Percentiles rank a stretch among this genome's conserved stretches.
Evolutionary conservation across 2,329 filamentous ascomycete genomes (phyloP).

Genomic region (Lecanicillium sp.): DNA sequence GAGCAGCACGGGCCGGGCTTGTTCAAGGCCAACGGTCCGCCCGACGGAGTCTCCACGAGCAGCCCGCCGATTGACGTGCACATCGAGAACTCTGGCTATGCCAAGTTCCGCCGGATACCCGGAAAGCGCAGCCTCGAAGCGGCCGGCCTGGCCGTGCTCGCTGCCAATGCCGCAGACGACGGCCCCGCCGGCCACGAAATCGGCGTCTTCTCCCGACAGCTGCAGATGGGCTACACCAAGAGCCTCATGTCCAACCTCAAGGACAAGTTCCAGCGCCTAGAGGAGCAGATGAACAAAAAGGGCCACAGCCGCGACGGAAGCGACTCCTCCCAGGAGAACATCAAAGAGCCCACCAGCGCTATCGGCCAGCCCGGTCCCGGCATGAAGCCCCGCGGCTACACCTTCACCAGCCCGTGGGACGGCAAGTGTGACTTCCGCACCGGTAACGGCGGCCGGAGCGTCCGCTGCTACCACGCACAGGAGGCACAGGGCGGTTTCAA

Average conservation of each 20-base stretch:
- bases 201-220: slow-evolving; percentile 44
- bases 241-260: slow-evolving; percentile 43
- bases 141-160: slow-evolving; percentile 10
- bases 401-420: slow-evolving; percentile 81
- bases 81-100: slow-evolving; percentile 51
- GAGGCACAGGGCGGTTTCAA: slow-evolving; percentile 33
- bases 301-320: slow-evolving; percentile 26
- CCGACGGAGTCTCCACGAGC: slow-evolving; percentile 18
- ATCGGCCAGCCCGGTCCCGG: slow-evolving; percentile 36
- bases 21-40: slow-evolving; percentile 12
- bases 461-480: slow-evolving; percentile 68
- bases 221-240: slow-evolving; percentile 52
- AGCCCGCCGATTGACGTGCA: slow-evolving; percentile 44
- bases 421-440: slow-evolving; percentile 82
- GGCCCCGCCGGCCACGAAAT: slow-evolving; percentile 15
- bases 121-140: slow-evolving; percentile 31
- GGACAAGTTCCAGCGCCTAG: slow-evolving; percentile 36
- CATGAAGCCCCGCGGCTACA: slow-evolving; percentile 59
- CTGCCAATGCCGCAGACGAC: slow-evolving; percentile 9
- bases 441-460: slow-evolving; percentile 64
- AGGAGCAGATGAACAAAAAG: slow-evolving; percentile 21
- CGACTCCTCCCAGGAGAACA: slow-evolving; percentile 15
- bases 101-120: slow-evolving; percentile 49
- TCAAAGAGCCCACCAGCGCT: not conserved
- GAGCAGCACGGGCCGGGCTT: not conserved